Evolutionary conservation across 441 rosid genomes (phyloP), one percentile per base, ranked within the genome.

Genomic region (Mallotus japonicus): DNA sequence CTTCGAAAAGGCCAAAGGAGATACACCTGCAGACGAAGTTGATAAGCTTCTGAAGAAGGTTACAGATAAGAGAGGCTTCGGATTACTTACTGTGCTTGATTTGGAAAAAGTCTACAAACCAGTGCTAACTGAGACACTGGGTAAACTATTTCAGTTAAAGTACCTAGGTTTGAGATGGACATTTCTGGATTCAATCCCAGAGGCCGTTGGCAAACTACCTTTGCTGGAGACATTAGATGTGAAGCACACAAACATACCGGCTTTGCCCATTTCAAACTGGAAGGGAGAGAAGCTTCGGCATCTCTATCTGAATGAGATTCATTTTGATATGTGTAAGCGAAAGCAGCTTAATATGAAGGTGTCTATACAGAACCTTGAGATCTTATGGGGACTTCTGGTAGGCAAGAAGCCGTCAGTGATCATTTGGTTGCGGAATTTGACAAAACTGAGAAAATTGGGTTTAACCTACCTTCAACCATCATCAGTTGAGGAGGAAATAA

Each of bases 91-190:
- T 34, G 77, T 79, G 22, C 83, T 83, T 49, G 86, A 83, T 68
- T 61, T 83, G 0, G 86, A 83, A 53, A 53, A 64, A 7, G 83
- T 79, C 3, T 79, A 77, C 65, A 83, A 81, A 42, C 86, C 84
- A 0, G 56, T 50, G 40, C 75, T 83, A 34, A 53, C 81, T 5
- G 54, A 79, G 19, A 28, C 34, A 0, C 46, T 79, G 16, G 67
- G 76, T 4, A 81, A 70, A 44, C 54, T 83, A 34, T 44, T 6
- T n/a, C 65, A 44, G 14, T 70, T 83, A 2, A 81, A 53, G 63
- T 73, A 74, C 65, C 20, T 83, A 24, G 77, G 86, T 51, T 67
- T 83, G 50, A 75, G 86, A 56, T 57, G 65, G 74, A 83, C 87
- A 5, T 77, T 68, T 63, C 59, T 84, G 13, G 87, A 84, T 44